Percentiles rank a stretch among this genome's conserved stretches.
Evolutionary conservation across 129 eudicot species (phyloP).

Genomic region (Tanacetum coccineum): DNA sequence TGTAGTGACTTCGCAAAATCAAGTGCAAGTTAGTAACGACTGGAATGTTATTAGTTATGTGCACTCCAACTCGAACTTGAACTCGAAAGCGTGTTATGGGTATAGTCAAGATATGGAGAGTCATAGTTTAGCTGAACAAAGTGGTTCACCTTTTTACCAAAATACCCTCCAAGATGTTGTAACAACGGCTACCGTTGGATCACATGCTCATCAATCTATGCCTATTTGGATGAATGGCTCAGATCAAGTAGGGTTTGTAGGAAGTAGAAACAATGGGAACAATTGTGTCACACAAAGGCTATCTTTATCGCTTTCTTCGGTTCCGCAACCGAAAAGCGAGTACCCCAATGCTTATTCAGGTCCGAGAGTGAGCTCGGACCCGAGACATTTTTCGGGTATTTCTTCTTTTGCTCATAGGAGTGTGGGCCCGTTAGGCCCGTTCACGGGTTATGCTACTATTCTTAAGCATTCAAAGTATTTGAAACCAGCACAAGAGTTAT

Average conservation of each 20-base stretch:
- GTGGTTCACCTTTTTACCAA: constrained; percentile 39
- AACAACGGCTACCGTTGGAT: constrained; percentile 36
- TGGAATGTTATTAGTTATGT: constrained; percentile 32
- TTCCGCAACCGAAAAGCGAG: constrained; percentile 33
- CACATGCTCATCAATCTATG: constrained; percentile 31
- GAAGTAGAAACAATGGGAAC: constrained; percentile 27
- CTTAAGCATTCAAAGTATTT: constrained; percentile 67
- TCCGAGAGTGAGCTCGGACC: constrained; percentile 22
- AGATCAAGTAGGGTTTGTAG: constrained; percentile 36
- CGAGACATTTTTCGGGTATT: constrained; percentile 23
- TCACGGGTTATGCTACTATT: constrained; percentile 78
- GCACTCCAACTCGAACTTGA: too few relatives aligned
- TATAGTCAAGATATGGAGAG: constrained; percentile 28
- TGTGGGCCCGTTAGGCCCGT: constrained; percentile 81
- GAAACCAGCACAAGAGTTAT: constrained; percentile 64
- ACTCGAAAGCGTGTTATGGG: too few relatives aligned
- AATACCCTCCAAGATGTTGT: constrained; percentile 56
- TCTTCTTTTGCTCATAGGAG: constrained; percentile 33
- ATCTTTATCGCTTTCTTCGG: constrained; percentile 62
- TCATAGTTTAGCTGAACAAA: constrained; percentile 27
- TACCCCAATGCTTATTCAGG: constrained; percentile 21
- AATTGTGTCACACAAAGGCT: constrained; percentile 45
- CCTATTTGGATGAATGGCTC: constrained; percentile 40
- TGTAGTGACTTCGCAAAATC: constrained; percentile 28
- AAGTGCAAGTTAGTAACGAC: constrained; percentile 27